These are phyloP conservation scores for Ascochyta clinopodiicola DNA, from an alignment of 2,329 filamentous ascomycete genomes.

Conservation along the genomic window DNA sequence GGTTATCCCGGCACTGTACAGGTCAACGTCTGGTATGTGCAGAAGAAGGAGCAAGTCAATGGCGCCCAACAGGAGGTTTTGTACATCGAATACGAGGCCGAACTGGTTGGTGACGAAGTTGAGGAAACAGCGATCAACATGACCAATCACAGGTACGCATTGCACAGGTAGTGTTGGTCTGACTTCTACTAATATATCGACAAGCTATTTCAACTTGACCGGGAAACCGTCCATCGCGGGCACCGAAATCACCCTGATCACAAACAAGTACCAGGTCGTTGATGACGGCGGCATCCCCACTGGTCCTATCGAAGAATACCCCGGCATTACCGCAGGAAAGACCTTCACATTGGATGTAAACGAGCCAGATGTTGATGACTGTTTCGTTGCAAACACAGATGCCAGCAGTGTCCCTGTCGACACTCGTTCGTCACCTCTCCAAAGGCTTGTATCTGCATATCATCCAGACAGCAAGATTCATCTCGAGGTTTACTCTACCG, in stretches of 20 bases:
- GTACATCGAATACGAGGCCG: conserved; percentile 87
- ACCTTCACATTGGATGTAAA: conserved; percentile 74
- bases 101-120: conserved; percentile 73
- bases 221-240: conserved; percentile 65
- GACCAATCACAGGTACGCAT: conserved; percentile 86
- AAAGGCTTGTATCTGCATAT: conserved; percentile 72
- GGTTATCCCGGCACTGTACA: conserved; percentile 88
- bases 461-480: conserved; percentile 78
- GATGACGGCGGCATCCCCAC: conserved; percentile 77
- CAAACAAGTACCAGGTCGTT: conserved; percentile 73
- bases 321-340: conserved; percentile 68
- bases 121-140: conserved; percentile 93
- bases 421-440: conserved; percentile 64
- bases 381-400: conserved; percentile 78
- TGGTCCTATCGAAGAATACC: conserved; percentile 68
- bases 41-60: conserved; percentile 68
- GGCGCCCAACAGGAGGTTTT: conserved; percentile 73
- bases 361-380: conserved; percentile 84
- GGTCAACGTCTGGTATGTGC: conserved; percentile 77
- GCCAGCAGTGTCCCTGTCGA: conserved; percentile 60
- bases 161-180: no score
- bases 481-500: conserved; percentile 86
- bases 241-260: conserved; percentile 65
- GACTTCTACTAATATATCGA: neutral
- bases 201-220: conserved; percentile 72